Evolutionary conservation across 2,329 filamentous ascomycete genomes (phyloP).

Genomic region (Didymella sp.): DNA sequence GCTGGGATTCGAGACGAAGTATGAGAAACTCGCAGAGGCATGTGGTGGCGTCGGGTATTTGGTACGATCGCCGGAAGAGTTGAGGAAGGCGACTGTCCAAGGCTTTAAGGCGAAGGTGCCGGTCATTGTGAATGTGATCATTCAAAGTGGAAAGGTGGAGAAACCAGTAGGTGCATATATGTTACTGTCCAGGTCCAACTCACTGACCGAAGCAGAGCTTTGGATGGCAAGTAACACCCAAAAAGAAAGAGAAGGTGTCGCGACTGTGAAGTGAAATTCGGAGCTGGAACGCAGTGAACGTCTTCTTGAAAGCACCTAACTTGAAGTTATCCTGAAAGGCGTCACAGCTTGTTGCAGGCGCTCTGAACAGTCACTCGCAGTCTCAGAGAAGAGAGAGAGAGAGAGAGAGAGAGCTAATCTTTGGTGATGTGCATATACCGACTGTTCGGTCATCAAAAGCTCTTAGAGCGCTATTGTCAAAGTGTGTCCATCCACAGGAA

Average conservation of each 20-base stretch:
- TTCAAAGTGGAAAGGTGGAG: constrained; percentile 54
- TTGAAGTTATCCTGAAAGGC: too few relatives aligned
- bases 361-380: too few relatives aligned
- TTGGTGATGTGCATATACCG: too few relatives aligned
- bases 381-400: too few relatives aligned
- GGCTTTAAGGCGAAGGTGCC: constrained; percentile 59
- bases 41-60: constrained; percentile 62
- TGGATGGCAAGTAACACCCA: constrained; percentile 2
- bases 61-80: constrained; percentile 60
- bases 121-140: constrained; percentile 63
- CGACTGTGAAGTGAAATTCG: background rate
- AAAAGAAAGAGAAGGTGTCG: background rate
- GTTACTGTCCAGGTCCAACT: too few relatives aligned
- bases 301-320: too few relatives aligned
- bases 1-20: constrained; percentile 62
- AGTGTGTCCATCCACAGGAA: too few relatives aligned
- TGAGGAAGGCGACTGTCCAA: constrained; percentile 58
- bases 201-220: background rate
- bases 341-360: too few relatives aligned
- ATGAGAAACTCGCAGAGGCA: constrained; percentile 63
- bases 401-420: too few relatives aligned
- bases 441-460: too few relatives aligned
- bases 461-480: too few relatives aligned
- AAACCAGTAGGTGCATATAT: constrained; percentile 15
- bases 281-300: too few relatives aligned